These are phyloP conservation scores for Diutina rugosa DNA, from an alignment of 1,139 yeast genomes.

Conservation along the genomic window DNA sequence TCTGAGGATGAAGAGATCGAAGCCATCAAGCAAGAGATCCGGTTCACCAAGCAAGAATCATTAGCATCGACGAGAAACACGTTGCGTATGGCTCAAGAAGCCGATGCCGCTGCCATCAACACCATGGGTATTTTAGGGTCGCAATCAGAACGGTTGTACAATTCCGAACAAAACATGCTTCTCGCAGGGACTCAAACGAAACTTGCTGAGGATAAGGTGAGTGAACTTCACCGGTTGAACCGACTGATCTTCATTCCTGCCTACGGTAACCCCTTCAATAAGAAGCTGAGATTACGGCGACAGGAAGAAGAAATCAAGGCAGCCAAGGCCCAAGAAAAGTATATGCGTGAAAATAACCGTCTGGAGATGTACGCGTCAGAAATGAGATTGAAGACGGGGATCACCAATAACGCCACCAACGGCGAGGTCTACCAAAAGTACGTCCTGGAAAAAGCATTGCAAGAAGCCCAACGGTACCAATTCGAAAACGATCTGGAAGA, in stretches of 20 bases:
- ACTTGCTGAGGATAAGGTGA: constrained; percentile 75
- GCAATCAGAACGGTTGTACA: constrained; percentile 76
- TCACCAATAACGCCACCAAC: constrained; percentile 23
- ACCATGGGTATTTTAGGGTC: constrained; percentile 87
- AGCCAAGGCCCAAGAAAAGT: constrained; percentile 53
- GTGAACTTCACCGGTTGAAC: constrained; percentile 67
- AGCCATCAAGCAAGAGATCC: constrained; percentile 71
- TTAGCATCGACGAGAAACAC: constrained; percentile 81
- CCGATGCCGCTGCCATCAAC: constrained; percentile 82
- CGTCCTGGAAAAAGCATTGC: constrained; percentile 33
- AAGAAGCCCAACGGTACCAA: constrained; percentile 38
- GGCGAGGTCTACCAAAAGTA: constrained; percentile 11
- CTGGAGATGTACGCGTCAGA: constrained; percentile 33
- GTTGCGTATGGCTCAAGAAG: constrained; percentile 77
- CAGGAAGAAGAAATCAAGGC: constrained; percentile 60
- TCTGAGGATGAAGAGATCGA: constrained; percentile 82
- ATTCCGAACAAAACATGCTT: constrained; percentile 66
- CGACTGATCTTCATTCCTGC: constrained; percentile 78
- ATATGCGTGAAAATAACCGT: constrained; percentile 28
- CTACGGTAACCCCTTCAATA: constrained; percentile 72
- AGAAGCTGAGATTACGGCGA: constrained; percentile 61
- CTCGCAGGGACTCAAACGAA: constrained; percentile 73
- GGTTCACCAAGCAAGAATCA: constrained; percentile 80
- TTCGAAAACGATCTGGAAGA: constrained; percentile 69
- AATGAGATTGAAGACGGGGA: constrained; percentile 31